phyloP scores from a whole-genome alignment of 768 basidiomycete genomes.

The Boletellus emodensis region DNA sequence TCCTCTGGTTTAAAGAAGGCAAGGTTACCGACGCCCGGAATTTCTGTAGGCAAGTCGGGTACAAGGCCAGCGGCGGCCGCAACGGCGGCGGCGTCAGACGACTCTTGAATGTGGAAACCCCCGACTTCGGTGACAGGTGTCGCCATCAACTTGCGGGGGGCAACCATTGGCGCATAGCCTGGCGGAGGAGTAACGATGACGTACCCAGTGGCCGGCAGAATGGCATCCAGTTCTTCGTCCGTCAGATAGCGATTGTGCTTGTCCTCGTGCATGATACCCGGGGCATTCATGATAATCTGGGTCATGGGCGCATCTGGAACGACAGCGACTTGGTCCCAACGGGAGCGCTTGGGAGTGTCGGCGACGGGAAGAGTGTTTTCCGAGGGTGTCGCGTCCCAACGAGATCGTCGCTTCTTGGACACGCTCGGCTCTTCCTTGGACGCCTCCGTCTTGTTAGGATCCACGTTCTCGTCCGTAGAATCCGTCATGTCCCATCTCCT shows the following conservation, averaged over 20 bases:
- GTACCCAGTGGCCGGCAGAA: slow-evolving; percentile 86
- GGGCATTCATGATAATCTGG: slow-evolving; percentile 85
- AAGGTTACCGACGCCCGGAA: slow-evolving; percentile 94
- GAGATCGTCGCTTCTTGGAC: slow-evolving; percentile 88
- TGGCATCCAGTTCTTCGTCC: slow-evolving; percentile 91
- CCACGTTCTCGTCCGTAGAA: slow-evolving; percentile 58
- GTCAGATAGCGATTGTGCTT: slow-evolving; percentile 94
- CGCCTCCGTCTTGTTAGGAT: slow-evolving; percentile 59
- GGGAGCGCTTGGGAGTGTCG: slow-evolving; percentile 83
- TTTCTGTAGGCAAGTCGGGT: slow-evolving; percentile 93
- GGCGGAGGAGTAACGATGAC: slow-evolving; percentile 90
- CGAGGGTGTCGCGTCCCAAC: slow-evolving; percentile 93
- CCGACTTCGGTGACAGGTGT: slow-evolving; percentile 54
- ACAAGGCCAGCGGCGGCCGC: slow-evolving; percentile 91
- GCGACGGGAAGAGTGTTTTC: slow-evolving; percentile 46
- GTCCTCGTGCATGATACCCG: slow-evolving; percentile 81
- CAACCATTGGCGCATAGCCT: slow-evolving; percentile 80
- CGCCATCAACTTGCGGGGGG: slow-evolving; percentile 61
- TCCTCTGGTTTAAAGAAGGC: slow-evolving; percentile 99
- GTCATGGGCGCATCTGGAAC: slow-evolving; percentile 66
- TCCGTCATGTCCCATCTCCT: slow-evolving; percentile 77
- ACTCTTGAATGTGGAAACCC: slow-evolving; percentile 96
- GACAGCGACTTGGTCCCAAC: slow-evolving; percentile 95
- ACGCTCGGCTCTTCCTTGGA: slow-evolving; percentile 74
- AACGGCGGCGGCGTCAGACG: slow-evolving; percentile 83